These are phyloP conservation scores for Pelargonium australe DNA, from an alignment of 441 rosid species.

Conservation along the genomic window DNA sequence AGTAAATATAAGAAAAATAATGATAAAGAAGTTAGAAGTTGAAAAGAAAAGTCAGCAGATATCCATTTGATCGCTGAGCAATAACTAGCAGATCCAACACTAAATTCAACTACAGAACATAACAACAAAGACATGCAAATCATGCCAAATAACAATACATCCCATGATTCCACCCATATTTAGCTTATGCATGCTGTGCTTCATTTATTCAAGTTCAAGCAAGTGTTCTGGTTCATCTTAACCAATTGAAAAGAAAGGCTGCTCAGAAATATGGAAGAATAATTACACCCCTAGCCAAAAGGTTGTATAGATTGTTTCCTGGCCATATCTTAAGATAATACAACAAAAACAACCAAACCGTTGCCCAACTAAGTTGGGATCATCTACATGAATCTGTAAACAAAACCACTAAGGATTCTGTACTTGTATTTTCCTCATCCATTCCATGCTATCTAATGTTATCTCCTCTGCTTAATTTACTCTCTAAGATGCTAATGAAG, in stretches of 20 bases:
- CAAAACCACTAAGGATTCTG: not conserved
- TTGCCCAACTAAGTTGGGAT: not conserved
- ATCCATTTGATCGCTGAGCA: slow-evolving; percentile 1
- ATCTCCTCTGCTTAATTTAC: not conserved
- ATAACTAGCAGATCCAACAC: not conserved
- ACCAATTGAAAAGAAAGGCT: not conserved
- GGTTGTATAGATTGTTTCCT: not conserved
- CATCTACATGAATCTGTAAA: not conserved
- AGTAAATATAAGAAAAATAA: not conserved
- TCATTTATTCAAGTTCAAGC: not conserved
- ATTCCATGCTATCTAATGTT: not conserved
- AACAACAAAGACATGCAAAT: not conserved
- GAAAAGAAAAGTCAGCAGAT: not conserved
- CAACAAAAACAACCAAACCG: not conserved
- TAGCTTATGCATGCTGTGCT: not conserved
- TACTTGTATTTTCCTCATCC: not conserved
- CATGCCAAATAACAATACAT: not conserved
- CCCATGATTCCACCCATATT: not conserved
- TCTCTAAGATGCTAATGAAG: not conserved
- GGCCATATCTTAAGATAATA: not conserved
- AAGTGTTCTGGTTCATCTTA: not conserved
- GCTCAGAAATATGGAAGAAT: slow-evolving; percentile 2
- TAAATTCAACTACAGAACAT: not conserved
- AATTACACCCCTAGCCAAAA: not conserved
- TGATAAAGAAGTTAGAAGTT: not conserved